A percentile compares a stretch with the other conserved stretches of the same genome.
Conservation (phyloP, 129 eudicot species). For the Chrysanthemum makinoi region DNA sequence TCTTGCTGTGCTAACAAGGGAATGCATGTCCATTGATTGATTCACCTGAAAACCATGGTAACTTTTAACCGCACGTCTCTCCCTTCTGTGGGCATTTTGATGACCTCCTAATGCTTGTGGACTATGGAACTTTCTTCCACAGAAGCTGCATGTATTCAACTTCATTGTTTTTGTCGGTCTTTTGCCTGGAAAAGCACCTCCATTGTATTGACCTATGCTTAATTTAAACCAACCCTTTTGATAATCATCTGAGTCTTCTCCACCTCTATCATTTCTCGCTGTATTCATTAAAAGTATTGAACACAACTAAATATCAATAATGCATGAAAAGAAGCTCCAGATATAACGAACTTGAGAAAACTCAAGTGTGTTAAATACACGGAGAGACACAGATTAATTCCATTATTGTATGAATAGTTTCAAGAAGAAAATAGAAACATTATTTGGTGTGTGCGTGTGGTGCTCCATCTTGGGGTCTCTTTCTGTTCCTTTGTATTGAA, state of each 20-base stretch:
- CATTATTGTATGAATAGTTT: no score
- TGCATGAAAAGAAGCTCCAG: neutral
- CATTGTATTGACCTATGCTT: no score
- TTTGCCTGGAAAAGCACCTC: neutral
- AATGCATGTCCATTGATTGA: neutral
- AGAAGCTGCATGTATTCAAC: neutral
- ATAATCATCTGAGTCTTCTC: neutral
- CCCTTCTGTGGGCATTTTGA: neutral
- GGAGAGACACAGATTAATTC: neutral
- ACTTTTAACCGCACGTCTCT: neutral
- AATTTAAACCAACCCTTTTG: neutral
- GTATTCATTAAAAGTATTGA: neutral
- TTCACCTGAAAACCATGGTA: neutral
- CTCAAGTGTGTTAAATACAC: no score
- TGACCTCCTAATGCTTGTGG: slow-evolving; percentile 6
- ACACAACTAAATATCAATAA: neutral
- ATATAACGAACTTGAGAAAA: no score
- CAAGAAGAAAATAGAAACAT: no score
- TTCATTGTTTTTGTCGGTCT: neutral
- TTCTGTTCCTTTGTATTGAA: no score
- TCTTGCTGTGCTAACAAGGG: neutral
- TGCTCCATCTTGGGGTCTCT: no score
- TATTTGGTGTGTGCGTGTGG: no score
- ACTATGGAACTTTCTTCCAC: neutral
- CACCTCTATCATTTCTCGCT: neutral